phyloP scores from a whole-genome alignment of 208 protist genomes.

The Acanthamoeba royreba region DNA sequence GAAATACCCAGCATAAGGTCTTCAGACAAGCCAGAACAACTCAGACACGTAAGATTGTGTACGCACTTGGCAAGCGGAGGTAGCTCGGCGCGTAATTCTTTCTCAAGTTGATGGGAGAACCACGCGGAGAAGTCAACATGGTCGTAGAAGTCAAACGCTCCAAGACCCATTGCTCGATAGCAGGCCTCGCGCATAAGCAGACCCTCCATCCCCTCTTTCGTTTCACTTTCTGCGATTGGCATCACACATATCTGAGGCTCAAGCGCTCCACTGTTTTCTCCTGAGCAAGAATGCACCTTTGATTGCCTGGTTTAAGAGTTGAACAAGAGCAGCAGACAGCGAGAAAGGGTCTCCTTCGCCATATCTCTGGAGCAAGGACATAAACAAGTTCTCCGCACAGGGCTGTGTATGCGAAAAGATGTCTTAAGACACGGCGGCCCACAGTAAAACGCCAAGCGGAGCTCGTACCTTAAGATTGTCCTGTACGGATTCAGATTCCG shows the following conservation, averaged over 20 bases:
- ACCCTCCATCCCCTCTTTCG: background rate
- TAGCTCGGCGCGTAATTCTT: background rate
- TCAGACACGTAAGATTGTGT: no score
- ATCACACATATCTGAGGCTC: background rate
- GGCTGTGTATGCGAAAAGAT: background rate
- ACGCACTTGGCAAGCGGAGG: background rate
- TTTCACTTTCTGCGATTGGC: background rate
- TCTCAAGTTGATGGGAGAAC: conserved; percentile 29
- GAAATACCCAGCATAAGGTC: no score
- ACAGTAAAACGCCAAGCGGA: background rate
- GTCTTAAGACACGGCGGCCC: background rate
- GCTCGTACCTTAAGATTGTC: conserved; percentile 37
- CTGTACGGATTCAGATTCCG: conserved; percentile 20
- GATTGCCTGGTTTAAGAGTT: conserved; percentile 2
- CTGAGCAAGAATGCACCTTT: background rate
- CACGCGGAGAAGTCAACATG: conserved; percentile 39
- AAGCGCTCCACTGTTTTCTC: background rate
- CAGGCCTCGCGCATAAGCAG: conserved; percentile 28
- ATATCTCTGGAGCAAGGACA: background rate
- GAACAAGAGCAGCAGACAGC: background rate
- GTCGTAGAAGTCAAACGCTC: conserved; percentile 6
- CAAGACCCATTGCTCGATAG: conserved; percentile 25
- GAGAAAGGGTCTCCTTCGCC: background rate
- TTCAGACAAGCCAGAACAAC: no score
- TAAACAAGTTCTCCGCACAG: conserved; percentile 33